Conservation (phyloP, 495 filamentous ascomycete genomes). For the Aspergillus egyptiacus region DNA sequence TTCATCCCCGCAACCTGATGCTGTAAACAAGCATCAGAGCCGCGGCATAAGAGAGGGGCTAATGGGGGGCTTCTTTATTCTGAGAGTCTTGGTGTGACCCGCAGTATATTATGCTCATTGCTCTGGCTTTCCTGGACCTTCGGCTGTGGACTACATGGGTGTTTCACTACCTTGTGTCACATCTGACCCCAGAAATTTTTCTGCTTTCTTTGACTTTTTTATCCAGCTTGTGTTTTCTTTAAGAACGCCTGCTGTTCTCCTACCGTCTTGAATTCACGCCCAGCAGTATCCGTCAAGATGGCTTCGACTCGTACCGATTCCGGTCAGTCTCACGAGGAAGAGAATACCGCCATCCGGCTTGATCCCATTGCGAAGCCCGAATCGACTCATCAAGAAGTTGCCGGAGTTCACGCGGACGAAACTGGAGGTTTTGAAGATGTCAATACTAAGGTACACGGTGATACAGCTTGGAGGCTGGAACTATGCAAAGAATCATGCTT, state of each 20-base stretch:
- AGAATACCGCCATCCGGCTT: conserved; percentile 21
- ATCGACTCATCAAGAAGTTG: conserved; percentile 25
- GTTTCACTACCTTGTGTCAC: not conserved
- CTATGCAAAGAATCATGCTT: not conserved
- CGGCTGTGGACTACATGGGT: not conserved
- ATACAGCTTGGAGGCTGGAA: not conserved
- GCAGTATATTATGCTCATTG: not conserved
- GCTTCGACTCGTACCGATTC: conserved; percentile 10
- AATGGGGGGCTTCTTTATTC: not conserved
- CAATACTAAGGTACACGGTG: conserved; percentile 8
- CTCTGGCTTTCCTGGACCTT: not conserved
- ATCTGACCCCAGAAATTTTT: not conserved
- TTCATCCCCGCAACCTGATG: not conserved
- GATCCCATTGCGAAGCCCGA: conserved; percentile 16
- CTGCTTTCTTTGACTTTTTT: not conserved
- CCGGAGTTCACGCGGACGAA: conserved; percentile 15
- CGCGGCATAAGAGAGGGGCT: not conserved
- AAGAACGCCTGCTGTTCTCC: not conserved
- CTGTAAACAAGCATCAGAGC: not conserved
- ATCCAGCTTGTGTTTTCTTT: not conserved
- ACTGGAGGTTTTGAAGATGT: conserved; percentile 20
- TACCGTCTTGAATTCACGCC: too few relatives aligned
- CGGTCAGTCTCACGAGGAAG: conserved; percentile 18
- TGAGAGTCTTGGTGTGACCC: not conserved
- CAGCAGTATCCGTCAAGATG: conserved; percentile 10